Conservation (phyloP, 2,329 filamentous ascomycete species). For the Curvularia eragrostidis region DNA sequence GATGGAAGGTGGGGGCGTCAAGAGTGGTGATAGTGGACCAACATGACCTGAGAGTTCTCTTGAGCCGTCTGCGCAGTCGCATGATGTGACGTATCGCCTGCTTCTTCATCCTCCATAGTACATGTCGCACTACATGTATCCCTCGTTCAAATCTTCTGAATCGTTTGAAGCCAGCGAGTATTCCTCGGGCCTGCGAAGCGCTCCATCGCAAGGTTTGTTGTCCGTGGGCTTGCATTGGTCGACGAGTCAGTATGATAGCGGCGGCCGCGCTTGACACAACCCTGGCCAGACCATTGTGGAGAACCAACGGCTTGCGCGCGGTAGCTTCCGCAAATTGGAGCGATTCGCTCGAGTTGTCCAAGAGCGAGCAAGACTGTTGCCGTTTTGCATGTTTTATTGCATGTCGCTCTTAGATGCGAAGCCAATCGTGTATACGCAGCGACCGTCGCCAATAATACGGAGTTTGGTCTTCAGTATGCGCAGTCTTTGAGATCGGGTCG, state of each 20-base stretch:
- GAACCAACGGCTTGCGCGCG: not conserved
- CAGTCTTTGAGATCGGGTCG: not conserved
- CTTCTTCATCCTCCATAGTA: not conserved
- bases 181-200: not conserved
- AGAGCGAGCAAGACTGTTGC: constrained; percentile 1
- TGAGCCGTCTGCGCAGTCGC: not conserved
- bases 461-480: not conserved
- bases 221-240: not conserved
- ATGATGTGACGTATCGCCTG: not conserved
- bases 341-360: not conserved
- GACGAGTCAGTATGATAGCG: not conserved
- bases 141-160: not conserved
- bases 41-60: not conserved
- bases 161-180: not conserved
- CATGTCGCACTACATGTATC: too few relatives aligned
- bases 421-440: not conserved
- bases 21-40: not conserved
- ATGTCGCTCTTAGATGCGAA: not conserved
- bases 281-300: not conserved
- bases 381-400: not conserved
- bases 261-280: not conserved
- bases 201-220: not conserved
- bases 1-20: not conserved
- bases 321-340: not conserved
- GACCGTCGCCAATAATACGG: too few relatives aligned